phyloP scores from a whole-genome alignment of 2,329 filamentous ascomycete genomes.

The Xylaria sp. region DNA sequence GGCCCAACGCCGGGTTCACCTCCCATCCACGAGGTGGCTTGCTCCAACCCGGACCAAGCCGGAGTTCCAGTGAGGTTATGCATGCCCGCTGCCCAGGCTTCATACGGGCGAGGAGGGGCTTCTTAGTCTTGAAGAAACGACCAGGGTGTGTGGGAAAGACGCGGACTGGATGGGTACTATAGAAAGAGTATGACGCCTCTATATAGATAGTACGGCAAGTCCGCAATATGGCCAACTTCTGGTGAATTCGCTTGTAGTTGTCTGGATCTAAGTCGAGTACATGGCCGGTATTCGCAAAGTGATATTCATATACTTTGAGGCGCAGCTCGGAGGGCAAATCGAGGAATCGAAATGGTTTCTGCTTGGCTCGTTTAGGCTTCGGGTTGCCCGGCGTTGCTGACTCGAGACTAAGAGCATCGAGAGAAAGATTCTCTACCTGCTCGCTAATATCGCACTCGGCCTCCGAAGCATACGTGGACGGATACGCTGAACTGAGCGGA shows the following conservation, averaged over 20 bases:
- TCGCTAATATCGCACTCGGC: slow-evolving; percentile 54
- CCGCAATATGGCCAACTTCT: slow-evolving; percentile 69
- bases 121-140: slow-evolving; percentile 77
- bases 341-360: slow-evolving; percentile 71
- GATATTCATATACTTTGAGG: slow-evolving; percentile 73
- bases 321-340: slow-evolving; percentile 76
- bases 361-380: slow-evolving; percentile 50
- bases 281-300: slow-evolving; percentile 64
- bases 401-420: slow-evolving; percentile 59
- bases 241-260: slow-evolving; percentile 71
- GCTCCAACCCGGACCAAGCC: slow-evolving; percentile 78
- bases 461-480: slow-evolving; percentile 54
- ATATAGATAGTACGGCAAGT: slow-evolving; percentile 69
- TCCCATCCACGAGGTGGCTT: slow-evolving; percentile 77
- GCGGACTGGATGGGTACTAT: slow-evolving; percentile 70
- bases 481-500: slow-evolving; percentile 52
- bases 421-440: slow-evolving; percentile 54
- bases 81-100: slow-evolving; percentile 68
- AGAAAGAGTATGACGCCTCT: slow-evolving; percentile 75
- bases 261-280: slow-evolving; percentile 74
- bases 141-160: slow-evolving; percentile 74
- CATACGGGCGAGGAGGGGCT: slow-evolving; percentile 75
- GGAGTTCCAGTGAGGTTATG: slow-evolving; percentile 74
- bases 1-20: slow-evolving; percentile 71
- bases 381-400: slow-evolving; percentile 44